Evolutionary conservation across 2,329 filamentous ascomycete species (phyloP), one percentile per base, ranked within the genome.

Genomic region (Pseudogymnoascus sp.): DNA sequence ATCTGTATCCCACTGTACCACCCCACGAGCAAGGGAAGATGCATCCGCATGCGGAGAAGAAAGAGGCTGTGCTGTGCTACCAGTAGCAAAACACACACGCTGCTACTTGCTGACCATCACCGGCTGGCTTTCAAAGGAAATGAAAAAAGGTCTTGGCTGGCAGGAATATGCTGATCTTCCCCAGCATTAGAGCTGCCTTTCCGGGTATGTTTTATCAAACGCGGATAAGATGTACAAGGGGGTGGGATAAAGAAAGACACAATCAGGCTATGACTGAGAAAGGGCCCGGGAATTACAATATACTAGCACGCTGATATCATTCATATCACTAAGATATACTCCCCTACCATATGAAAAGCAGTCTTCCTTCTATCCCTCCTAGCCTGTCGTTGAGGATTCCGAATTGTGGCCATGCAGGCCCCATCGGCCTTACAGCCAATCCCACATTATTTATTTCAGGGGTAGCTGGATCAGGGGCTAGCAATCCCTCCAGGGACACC

Each of bases 131-230:
- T 18, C 18, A 30, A 53, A 53, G n/a, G 47, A 53, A 53, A 53
- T 53, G 47, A 53, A 41, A 41, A 33, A 11, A 33, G 25, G 47
- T n/a, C 47, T 33, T 53, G 47, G 47, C 47, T 18, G 47, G 15
- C 25, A 53, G 33, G 12, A 43, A 33, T n/a, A 53, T 2, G 47
- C 47, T 53, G 47, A 53, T 53, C 47, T 18, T 9, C 47, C 4
- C 6, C n/a, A 20, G 47, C 14, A 53, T 53, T 53, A 7, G 47
- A 53, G 25, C 9, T 6, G 6, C 18, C 25, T 12, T 4, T 28
- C n/a, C 47, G 25, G 47, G n/a, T 53, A 33, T 53, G n/a, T 33
- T 33, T 33, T 53, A 53, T 53, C 47, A 53, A 33, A 53, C 28
- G 47, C 25, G 25, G 47, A 53, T 53, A 33, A 33, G 47, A 53